These are phyloP conservation scores for Botrytis elliptica DNA, from an alignment of 2,329 filamentous ascomycete species.

Conservation along the genomic window DNA sequence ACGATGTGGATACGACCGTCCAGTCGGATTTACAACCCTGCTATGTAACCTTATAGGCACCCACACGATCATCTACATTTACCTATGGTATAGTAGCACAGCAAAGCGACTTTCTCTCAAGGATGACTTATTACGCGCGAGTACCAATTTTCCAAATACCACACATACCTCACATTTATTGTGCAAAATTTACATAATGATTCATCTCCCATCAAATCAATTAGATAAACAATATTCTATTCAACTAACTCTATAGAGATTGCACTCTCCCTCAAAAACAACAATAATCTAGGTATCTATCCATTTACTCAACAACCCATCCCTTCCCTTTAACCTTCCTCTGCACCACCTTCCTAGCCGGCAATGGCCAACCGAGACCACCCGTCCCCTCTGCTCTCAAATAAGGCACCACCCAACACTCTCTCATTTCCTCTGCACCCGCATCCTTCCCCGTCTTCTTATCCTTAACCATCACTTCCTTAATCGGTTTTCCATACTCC, in stretches of 20 bases:
- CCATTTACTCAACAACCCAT: slow-evolving; percentile 56
- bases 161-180: not conserved
- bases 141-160: not conserved
- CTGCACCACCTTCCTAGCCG: slow-evolving; percentile 81
- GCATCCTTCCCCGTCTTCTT: slow-evolving; percentile 38
- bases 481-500: slow-evolving; percentile 85
- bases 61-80: not conserved
- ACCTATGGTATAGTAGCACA: not conserved
- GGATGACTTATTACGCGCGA: not conserved
- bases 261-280: not conserved
- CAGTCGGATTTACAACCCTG: no score
- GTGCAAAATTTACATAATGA: not conserved
- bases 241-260: not conserved
- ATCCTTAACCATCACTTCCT: slow-evolving; percentile 58
- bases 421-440: slow-evolving; percentile 53
- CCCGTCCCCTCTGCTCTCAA: slow-evolving; percentile 66
- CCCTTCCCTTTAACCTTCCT: slow-evolving; percentile 68
- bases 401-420: slow-evolving; percentile 81
- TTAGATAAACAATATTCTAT: not conserved
- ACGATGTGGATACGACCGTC: no score
- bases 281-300: not conserved
- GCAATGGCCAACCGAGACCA: slow-evolving; percentile 78
- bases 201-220: not conserved
- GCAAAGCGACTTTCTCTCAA: not conserved
- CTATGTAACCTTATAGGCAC: no score